phyloP scores from a whole-genome alignment of 164 flowering plant genomes.

The Cinnamomum micranthum region DNA sequence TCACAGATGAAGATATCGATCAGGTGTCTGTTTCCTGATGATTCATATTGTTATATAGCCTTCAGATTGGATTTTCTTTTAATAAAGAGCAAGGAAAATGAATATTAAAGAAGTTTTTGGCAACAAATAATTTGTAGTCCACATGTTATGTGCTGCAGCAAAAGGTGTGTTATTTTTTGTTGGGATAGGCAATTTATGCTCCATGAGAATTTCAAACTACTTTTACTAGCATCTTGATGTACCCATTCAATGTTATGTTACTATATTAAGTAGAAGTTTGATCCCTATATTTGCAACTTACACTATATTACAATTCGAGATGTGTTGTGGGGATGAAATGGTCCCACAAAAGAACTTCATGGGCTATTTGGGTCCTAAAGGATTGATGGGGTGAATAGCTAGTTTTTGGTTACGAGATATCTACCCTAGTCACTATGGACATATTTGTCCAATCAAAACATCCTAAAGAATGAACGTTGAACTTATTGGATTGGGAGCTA shows the following conservation, averaged over 20 bases:
- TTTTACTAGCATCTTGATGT: too few relatives aligned
- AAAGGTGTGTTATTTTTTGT: too few relatives aligned
- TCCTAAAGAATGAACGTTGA: constrained; percentile 15
- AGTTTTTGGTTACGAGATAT: constrained; percentile 14
- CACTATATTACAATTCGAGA: too few relatives aligned
- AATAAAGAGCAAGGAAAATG: too few relatives aligned
- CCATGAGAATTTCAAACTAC: too few relatives aligned
- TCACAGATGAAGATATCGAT: constrained; percentile 76
- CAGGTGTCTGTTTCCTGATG: constrained; percentile 48
- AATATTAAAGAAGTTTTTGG: neutral
- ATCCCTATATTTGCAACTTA: too few relatives aligned
- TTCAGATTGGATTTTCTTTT: neutral
- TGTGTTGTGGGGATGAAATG: neutral
- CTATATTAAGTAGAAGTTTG: too few relatives aligned
- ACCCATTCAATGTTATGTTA: too few relatives aligned
- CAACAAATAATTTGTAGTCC: neutral
- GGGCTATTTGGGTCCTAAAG: constrained; percentile 10
- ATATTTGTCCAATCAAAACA: constrained; percentile 16
- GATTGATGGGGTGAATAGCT: constrained; percentile 4
- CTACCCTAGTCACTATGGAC: constrained; percentile 15
- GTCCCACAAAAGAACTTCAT: too few relatives aligned
- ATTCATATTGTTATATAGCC: neutral
- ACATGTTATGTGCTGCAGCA: too few relatives aligned
- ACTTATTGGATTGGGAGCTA: constrained; percentile 13
- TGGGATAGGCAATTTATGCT: too few relatives aligned